These are phyloP conservation scores for Nannizziopsis barbatae DNA, from an alignment of 2,329 filamentous ascomycete species.

Conservation along the genomic window DNA sequence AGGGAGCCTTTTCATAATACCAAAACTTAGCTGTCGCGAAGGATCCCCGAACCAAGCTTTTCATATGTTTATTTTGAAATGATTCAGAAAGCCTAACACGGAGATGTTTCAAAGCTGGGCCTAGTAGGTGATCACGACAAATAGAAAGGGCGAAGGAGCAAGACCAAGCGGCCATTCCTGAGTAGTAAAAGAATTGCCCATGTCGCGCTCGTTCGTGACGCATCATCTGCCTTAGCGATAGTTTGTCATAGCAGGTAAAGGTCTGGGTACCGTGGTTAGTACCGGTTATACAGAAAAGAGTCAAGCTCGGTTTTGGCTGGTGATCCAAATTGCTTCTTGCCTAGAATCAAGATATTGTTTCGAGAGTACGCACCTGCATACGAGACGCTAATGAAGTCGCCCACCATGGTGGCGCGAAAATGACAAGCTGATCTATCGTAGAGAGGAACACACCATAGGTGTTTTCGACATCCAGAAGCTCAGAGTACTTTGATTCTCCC, in stretches of 20 bases:
- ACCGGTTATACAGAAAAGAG: too few species aligned
- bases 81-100: conserved; percentile 21
- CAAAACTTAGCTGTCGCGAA: conserved; percentile 23
- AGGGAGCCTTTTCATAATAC: conserved; percentile 18
- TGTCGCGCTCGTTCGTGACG: conserved; percentile 26
- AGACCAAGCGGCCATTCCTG: conserved; percentile 33
- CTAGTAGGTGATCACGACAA: conserved; percentile 30
- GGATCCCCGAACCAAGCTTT: conserved; percentile 19
- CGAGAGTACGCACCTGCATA: conserved; percentile 26
- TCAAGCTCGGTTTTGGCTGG: too few species aligned
- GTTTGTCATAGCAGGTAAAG: conserved; percentile 29
- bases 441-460: conserved; percentile 34
- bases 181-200: conserved; percentile 31
- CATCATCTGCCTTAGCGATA: conserved; percentile 29
- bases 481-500: conserved; percentile 31
- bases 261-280: conserved; percentile 21
- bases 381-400: conserved; percentile 28
- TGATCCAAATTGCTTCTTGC: too few species aligned
- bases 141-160: conserved; percentile 29
- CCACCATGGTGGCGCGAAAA: conserved; percentile 36
- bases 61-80: conserved; percentile 20
- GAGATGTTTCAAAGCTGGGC: conserved; percentile 24
- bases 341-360: not conserved
- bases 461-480: conserved; percentile 32
- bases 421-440: conserved; percentile 32